Conservation (phyloP, 2,329 filamentous ascomycete genomes). For the Epichloe gansuensis region DNA sequence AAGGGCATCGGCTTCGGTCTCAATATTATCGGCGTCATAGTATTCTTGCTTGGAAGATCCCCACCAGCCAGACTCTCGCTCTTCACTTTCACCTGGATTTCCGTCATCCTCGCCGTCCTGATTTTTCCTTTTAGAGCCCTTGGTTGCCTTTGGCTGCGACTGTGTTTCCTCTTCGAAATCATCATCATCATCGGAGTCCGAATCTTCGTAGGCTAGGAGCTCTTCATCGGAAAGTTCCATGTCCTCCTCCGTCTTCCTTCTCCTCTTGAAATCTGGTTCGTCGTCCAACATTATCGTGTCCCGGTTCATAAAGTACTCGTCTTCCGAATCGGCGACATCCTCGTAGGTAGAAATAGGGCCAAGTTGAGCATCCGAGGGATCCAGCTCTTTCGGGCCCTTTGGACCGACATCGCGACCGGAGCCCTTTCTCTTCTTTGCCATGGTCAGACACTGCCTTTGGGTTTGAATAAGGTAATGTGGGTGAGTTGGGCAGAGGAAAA, state of each 20-base stretch:
- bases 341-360: conserved; percentile 52
- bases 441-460: conserved; percentile 17
- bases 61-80: conserved; percentile 61
- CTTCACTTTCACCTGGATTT: conserved; percentile 36
- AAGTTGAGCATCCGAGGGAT: conserved; percentile 48
- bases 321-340: conserved; percentile 85
- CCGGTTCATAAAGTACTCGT: conserved; percentile 79
- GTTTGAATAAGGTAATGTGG: neutral
- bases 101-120: conserved; percentile 37
- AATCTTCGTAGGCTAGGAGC: conserved; percentile 37
- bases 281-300: conserved; percentile 83
- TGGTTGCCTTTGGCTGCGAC: conserved; percentile 5
- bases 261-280: conserved; percentile 62
- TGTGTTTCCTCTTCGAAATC: conserved; percentile 18
- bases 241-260: conserved; percentile 59
- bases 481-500: neutral
- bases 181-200: conserved; percentile 27
- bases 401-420: conserved; percentile 32
- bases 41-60: conserved; percentile 80
- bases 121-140: conserved; percentile 19
- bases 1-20: conserved; percentile 56
- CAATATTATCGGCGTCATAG: conserved; percentile 71
- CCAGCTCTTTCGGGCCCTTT: conserved; percentile 40
- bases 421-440: conserved; percentile 62
- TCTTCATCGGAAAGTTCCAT: conserved; percentile 52